Percentiles rank a stretch among this genome's conserved stretches.
These are phyloP conservation scores for Senna tora DNA, from an alignment of 306 rosid species.

Conservation along the genomic window DNA sequence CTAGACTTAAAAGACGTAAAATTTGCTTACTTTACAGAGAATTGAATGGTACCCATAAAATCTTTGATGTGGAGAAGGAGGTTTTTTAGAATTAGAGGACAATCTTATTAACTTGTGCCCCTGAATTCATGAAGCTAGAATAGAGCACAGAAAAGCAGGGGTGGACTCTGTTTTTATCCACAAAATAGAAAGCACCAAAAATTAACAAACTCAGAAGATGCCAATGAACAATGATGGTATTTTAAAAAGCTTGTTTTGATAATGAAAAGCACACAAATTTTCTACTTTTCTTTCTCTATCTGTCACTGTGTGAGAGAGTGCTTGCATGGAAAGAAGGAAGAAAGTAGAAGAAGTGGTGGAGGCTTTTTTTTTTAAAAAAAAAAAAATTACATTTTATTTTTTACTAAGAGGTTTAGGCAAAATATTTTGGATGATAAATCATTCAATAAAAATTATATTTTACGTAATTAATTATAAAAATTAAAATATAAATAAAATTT, in stretches of 20 bases:
- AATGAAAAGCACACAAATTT: conserved; percentile 12
- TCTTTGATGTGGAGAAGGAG: background rate
- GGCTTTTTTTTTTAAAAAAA: background rate
- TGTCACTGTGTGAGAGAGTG: background rate
- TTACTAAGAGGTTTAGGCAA: no score
- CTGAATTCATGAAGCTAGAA: conserved; percentile 13
- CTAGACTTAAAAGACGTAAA: background rate
- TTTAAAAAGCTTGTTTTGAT: background rate
- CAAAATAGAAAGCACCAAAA: conserved; percentile 23
- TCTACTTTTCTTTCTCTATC: background rate
- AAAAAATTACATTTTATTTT: no score
- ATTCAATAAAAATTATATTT: no score
- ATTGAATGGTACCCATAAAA: conserved; percentile 3
- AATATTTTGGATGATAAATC: no score
- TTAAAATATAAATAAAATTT: no score
- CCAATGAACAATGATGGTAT: background rate
- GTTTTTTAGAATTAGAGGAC: conserved; percentile 11
- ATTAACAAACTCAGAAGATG: conserved; percentile 6
- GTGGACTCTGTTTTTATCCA: conserved; percentile 2
- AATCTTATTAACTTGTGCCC: conserved; percentile 25
- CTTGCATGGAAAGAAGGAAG: conserved; percentile 23
- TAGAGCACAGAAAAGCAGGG: background rate
- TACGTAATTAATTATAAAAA: no score
- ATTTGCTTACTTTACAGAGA: background rate
- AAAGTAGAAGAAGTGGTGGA: conserved; percentile 23